Evolutionary conservation across 495 filamentous ascomycete genomes (phyloP).

Genomic region (Aspergillus panamensis): DNA sequence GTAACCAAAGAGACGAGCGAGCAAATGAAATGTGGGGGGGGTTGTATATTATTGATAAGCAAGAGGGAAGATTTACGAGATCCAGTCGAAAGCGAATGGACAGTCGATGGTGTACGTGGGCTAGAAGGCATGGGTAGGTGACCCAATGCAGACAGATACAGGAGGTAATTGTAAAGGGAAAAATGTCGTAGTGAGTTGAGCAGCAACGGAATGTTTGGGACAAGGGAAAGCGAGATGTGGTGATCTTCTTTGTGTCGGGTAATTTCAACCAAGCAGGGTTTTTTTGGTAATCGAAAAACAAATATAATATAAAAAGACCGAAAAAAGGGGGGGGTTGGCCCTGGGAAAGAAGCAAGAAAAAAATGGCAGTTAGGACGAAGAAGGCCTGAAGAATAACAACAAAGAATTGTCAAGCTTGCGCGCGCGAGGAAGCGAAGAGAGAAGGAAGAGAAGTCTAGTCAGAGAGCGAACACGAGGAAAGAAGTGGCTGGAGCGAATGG

Average conservation of each 20-base stretch:
- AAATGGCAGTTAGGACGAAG: not conserved
- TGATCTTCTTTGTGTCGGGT: conserved; percentile 4
- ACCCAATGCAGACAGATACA: conserved; percentile 12
- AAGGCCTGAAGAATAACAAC: not conserved
- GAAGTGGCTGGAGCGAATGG: conserved; percentile 5
- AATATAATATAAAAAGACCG: conserved; percentile 12
- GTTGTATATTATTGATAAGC: not conserved
- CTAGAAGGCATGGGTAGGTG: conserved; percentile 14
- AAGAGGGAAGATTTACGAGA: conserved; percentile 12
- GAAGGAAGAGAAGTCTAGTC: conserved; percentile 9
- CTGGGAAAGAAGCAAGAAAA: conserved; percentile 12
- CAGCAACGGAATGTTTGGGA: conserved; percentile 8
- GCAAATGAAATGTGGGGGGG: conserved; percentile 8
- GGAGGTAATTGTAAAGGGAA: not conserved
- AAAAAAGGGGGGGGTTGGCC: not conserved
- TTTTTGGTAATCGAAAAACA: conserved; percentile 4
- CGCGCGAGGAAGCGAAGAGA: conserved; percentile 1
- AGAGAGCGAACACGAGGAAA: conserved; percentile 15
- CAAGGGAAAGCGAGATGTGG: not conserved
- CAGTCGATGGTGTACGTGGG: conserved; percentile 1
- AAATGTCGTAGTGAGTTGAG: not conserved
- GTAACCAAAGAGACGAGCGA: not conserved
- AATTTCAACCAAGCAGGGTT: conserved; percentile 7
- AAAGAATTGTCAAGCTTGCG: not conserved
- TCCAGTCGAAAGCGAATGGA: conserved; percentile 1